phyloP scores from a whole-genome alignment of 495 filamentous ascomycete genomes.

The Penicillium samsonianum region DNA sequence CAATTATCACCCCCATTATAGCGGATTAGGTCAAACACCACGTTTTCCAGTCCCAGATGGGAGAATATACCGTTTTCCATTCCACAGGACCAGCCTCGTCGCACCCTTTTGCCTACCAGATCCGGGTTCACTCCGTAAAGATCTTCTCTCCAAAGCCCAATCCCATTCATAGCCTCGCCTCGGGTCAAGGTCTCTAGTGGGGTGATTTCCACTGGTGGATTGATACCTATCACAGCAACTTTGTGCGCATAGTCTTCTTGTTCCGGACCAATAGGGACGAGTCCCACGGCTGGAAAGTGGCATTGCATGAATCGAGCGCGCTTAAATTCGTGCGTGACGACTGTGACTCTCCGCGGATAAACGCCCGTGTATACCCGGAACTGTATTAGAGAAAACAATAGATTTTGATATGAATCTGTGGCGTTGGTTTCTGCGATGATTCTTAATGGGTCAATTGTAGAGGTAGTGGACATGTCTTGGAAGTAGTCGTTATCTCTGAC shows the following conservation, averaged over 20 bases:
- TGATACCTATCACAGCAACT: slow-evolving; percentile 63
- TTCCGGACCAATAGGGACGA: slow-evolving; percentile 26
- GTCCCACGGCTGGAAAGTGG: slow-evolving; percentile 66
- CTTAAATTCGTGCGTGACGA: slow-evolving; percentile 80
- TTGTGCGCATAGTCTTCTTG: slow-evolving; percentile 20
- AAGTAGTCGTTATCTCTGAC: slow-evolving; percentile 45
- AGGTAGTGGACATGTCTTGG: slow-evolving; percentile 1
- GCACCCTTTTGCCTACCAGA: slow-evolving; percentile 39
- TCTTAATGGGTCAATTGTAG: slow-evolving; percentile 23
- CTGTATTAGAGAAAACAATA: slow-evolving; percentile 65
- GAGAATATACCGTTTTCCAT: slow-evolving; percentile 32
- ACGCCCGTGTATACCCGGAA: slow-evolving; percentile 52
- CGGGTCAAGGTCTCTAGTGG: slow-evolving; percentile 44
- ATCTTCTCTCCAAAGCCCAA: slow-evolving; percentile 48
- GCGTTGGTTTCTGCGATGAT: slow-evolving; percentile 63
- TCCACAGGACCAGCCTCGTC: slow-evolving; percentile 43
- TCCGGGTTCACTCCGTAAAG: slow-evolving; percentile 43
- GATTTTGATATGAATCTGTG: slow-evolving; percentile 78
- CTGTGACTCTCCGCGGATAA: slow-evolving; percentile 53
- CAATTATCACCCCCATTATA: slow-evolving; percentile 41
- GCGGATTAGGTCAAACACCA: slow-evolving; percentile 37
- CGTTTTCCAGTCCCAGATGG: slow-evolving; percentile 27
- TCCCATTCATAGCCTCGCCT: slow-evolving; percentile 44
- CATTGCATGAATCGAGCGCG: slow-evolving; percentile 62
- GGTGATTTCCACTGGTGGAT: slow-evolving; percentile 62